Percentiles rank a stretch among this genome's conserved stretches.
phyloP scores from a whole-genome alignment of 2,329 filamentous ascomycete species.

The Fusarium papillatum region DNA sequence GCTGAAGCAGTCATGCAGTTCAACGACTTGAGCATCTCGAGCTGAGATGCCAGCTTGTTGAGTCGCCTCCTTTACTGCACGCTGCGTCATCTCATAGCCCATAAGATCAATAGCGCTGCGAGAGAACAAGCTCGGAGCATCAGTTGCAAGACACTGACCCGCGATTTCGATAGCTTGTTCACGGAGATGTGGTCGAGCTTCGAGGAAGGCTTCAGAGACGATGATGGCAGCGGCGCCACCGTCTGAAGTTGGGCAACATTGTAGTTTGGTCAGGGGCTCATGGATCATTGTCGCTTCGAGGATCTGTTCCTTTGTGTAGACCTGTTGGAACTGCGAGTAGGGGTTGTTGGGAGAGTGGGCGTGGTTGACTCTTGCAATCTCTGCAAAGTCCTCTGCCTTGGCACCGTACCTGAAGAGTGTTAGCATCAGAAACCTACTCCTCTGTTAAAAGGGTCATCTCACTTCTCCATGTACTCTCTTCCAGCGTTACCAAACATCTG shows the following conservation, averaged over 20 bases:
- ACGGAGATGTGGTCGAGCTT: slow-evolving; percentile 85
- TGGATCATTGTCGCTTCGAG: slow-evolving; percentile 82
- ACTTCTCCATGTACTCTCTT: slow-evolving; percentile 95
- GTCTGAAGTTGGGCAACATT: slow-evolving; percentile 97
- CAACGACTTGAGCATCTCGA: slow-evolving; percentile 85
- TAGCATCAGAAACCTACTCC: slow-evolving; percentile 6
- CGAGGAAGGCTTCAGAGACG: slow-evolving; percentile 90
- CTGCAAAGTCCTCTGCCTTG: slow-evolving; percentile 87
- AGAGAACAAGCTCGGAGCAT: slow-evolving; percentile 84
- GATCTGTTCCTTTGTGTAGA: slow-evolving; percentile 90
- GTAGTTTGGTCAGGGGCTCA: slow-evolving; percentile 94
- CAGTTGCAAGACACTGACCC: slow-evolving; percentile 89
- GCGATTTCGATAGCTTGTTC: slow-evolving; percentile 90
- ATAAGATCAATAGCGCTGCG: slow-evolving; percentile 87
- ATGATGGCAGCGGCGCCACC: slow-evolving; percentile 91
- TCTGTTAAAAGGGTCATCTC: slow-evolving; percentile 42
- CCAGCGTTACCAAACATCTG: slow-evolving; percentile 98
- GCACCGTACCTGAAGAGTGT: slow-evolving; percentile 78
- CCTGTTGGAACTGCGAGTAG: slow-evolving; percentile 97
- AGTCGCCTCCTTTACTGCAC: slow-evolving; percentile 78
- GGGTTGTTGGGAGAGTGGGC: slow-evolving; percentile 92
- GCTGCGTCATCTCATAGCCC: slow-evolving; percentile 87
- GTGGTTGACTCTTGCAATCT: slow-evolving; percentile 95
- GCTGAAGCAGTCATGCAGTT: slow-evolving; percentile 97
- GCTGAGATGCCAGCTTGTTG: slow-evolving; percentile 77